Evolutionary conservation across 2,329 filamentous ascomycete species (phyloP), one percentile per base, ranked within the genome.

Genomic region (Colletotrichum musae): DNA sequence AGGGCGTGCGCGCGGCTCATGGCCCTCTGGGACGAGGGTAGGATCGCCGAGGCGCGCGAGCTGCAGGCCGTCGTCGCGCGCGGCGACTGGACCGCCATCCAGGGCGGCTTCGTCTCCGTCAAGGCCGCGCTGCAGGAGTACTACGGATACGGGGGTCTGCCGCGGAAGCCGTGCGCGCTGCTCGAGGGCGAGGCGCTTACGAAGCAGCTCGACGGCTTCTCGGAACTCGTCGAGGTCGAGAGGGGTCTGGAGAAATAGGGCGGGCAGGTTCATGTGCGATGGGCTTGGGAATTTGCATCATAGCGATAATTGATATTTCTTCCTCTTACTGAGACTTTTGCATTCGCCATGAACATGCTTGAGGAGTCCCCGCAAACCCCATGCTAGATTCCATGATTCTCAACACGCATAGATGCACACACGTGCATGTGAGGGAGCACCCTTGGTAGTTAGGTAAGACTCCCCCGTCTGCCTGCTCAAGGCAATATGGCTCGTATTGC

Each of bases 41-140:
- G 88, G 68, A 63, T 77, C 10, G 80, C 86, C 5, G 88, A 92
- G 74, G 92, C 92, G 1, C 84, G 86, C 62, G 84, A 85, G 72
- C 77, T 93, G 74, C 92, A 93, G 78, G 88, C 85, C 43, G 78
- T 91, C 36, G 85, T 93, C 24, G 90, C 91, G 1, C 81, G 86
- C 41, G 91, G 89, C 24, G 91, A 93, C 79, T 93, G 91, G 91
- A 86, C 85, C 0, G 89, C 89, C 54, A 93, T 92, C 70, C 86
- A 92, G 74, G 89, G 89, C 15, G 91, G 91, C 1, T 89, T 93
- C 72, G 86, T 92, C 36, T 90, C 89, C 4, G 91, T 91, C 70
- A 93, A 93, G 83, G 87, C 88, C 53, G 90, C 85, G 1, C 77
- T 93, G 75, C 82, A 89, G 76, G 82, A 84, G 32, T 90, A 89